phyloP scores from a whole-genome alignment of 2,329 filamentous ascomycete species.

The Phyllosticta citribraziliensis region DNA sequence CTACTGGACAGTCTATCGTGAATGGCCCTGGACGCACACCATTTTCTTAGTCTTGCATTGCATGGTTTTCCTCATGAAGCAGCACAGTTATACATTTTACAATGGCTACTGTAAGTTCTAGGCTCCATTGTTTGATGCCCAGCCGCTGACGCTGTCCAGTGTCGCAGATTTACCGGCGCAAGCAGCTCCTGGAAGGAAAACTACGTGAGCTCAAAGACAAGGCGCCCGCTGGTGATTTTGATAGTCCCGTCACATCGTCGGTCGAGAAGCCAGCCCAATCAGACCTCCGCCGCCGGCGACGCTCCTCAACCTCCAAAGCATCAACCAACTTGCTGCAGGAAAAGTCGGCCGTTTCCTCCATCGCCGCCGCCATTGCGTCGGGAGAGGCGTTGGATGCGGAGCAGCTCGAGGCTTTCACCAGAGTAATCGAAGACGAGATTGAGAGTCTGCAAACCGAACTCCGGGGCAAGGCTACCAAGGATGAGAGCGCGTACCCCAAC shows the following conservation, averaged over 20 bases:
- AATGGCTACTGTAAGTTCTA: slow-evolving; percentile 52
- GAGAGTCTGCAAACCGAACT: slow-evolving; percentile 55
- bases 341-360: slow-evolving; percentile 48
- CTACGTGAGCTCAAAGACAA: slow-evolving; percentile 50
- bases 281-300: slow-evolving; percentile 18
- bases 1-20: slow-evolving; percentile 56
- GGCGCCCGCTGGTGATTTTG: slow-evolving; percentile 24
- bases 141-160: slow-evolving; percentile 23
- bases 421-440: slow-evolving; percentile 59
- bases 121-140: neutral
- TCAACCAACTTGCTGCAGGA: slow-evolving; percentile 36
- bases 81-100: slow-evolving; percentile 70
- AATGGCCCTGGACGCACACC: slow-evolving; percentile 78
- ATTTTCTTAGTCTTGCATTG: slow-evolving; percentile 68
- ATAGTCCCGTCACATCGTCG: slow-evolving; percentile 1
- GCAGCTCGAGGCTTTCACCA: slow-evolving; percentile 54
- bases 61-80: slow-evolving; percentile 73
- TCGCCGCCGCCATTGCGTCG: slow-evolving; percentile 53
- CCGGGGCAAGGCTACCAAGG: slow-evolving; percentile 47
- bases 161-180: slow-evolving; percentile 48
- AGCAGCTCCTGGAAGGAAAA: slow-evolving; percentile 34
- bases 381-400: slow-evolving; percentile 49
- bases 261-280: slow-evolving; percentile 6
- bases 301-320: slow-evolving; percentile 25
- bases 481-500: slow-evolving; percentile 50